Conservation (phyloP, 208 protist genomes). For the Acanthamoeba lugdunensis region DNA sequence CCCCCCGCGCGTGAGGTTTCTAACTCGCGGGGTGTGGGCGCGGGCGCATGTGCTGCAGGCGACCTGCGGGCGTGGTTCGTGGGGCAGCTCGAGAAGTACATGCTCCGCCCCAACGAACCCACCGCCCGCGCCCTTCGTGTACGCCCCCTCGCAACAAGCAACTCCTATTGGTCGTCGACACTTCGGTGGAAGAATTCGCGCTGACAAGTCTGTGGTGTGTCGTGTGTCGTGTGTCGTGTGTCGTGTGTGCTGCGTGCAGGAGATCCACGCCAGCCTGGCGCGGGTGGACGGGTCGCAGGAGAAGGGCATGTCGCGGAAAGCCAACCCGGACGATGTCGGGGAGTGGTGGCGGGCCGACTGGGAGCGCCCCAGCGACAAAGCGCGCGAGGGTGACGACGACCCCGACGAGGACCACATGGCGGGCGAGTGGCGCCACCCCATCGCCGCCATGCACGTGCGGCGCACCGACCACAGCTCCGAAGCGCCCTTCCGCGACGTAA, state of each 20-base stretch:
- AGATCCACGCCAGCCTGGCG: neutral
- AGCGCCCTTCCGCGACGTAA: conserved; percentile 2
- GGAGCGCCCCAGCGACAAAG: neutral
- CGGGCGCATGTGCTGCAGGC: too few species aligned
- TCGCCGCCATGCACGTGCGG: conserved; percentile 18
- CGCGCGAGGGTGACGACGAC: neutral
- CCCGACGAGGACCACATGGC: too few species aligned
- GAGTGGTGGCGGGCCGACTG: neutral
- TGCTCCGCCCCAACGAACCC: neutral
- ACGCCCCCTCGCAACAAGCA: too few species aligned
- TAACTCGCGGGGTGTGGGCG: too few species aligned
- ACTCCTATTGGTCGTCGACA: too few species aligned
- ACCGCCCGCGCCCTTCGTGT: neutral
- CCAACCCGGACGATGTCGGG: neutral
- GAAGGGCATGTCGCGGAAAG: neutral
- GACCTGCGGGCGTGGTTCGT: conserved; percentile 4
- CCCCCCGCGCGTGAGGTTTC: too few species aligned
- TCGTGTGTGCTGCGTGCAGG: neutral
- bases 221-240: too few species aligned
- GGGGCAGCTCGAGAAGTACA: conserved; percentile 22
- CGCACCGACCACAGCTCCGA: conserved; percentile 6
- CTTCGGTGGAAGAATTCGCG: too few species aligned
- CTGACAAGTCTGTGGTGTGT: too few species aligned
- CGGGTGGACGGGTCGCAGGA: neutral
- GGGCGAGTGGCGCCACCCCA: neutral